phyloP scores from a whole-genome alignment of 345 rosid genomes.

The Eutrema heterophyllum region DNA sequence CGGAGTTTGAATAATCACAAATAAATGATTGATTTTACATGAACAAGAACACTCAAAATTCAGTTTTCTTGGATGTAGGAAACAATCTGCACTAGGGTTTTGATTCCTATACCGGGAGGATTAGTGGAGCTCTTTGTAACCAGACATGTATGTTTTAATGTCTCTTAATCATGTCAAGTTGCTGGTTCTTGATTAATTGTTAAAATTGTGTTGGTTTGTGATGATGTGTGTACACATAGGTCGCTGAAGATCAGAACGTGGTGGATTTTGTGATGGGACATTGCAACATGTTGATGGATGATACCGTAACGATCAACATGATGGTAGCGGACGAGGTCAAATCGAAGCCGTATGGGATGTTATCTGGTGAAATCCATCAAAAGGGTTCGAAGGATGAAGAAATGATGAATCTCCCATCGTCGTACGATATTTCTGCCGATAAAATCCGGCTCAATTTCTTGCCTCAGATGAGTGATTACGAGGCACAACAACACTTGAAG shows the following conservation, averaged over 20 bases:
- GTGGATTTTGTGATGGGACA: slow-evolving; percentile 58
- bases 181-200: background rate
- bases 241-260: slow-evolving; percentile 62
- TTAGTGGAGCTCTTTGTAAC: slow-evolving; percentile 68
- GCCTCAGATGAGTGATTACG: slow-evolving; percentile 41
- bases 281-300: slow-evolving; percentile 47
- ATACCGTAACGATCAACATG: slow-evolving; percentile 30
- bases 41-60: background rate
- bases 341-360: slow-evolving; percentile 30
- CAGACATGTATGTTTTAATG: slow-evolving; percentile 49
- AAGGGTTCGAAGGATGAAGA: slow-evolving; percentile 32
- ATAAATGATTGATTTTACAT: background rate
- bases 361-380: slow-evolving; percentile 16
- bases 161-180: background rate
- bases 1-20: background rate
- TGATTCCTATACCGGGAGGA: slow-evolving; percentile 80
- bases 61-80: slow-evolving; percentile 41
- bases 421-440: slow-evolving; percentile 40
- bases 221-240: slow-evolving; percentile 36
- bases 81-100: slow-evolving; percentile 65
- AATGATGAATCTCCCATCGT: slow-evolving; percentile 34
- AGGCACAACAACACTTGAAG: slow-evolving; percentile 30
- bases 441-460: slow-evolving; percentile 42
- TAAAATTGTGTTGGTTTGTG: background rate
- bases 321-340: slow-evolving; percentile 30